A percentile compares a stretch with the other conserved stretches of the same genome.
Evolutionary conservation across 202 grass and related monocot species (phyloP).

Genomic region (Eragrostis tef): DNA sequence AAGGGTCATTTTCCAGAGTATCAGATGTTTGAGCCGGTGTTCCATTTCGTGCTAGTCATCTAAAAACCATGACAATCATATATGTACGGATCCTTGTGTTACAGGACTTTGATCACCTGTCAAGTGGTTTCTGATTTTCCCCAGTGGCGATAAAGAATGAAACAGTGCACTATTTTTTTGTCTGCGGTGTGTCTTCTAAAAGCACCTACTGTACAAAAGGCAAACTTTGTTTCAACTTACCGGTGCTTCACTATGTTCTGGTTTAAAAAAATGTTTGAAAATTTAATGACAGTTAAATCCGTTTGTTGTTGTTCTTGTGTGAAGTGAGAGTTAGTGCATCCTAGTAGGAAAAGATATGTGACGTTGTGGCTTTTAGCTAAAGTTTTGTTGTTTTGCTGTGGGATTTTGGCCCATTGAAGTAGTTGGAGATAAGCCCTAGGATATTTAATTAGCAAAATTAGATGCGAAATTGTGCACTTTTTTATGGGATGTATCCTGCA

Average conservation of each 20-base stretch:
- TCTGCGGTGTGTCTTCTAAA: background rate
- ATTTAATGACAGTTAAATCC: background rate
- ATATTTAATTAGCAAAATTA: background rate
- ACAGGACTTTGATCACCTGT: background rate
- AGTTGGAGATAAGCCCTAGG: background rate
- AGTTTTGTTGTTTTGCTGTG: background rate
- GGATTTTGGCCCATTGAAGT: background rate
- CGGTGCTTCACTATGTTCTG: background rate
- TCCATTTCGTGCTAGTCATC: background rate
- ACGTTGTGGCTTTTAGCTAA: background rate
- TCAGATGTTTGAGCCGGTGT: background rate
- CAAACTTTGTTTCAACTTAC: no score
- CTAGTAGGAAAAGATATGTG: background rate
- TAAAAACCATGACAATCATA: background rate
- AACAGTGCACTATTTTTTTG: background rate
- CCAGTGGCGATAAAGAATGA: slow-evolving; percentile 2
- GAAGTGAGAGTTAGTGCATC: background rate
- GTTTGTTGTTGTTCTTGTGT: background rate
- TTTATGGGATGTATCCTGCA: background rate
- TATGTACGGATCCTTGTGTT: background rate
- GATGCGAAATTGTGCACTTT: background rate
- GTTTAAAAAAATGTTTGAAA: background rate
- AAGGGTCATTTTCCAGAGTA: background rate
- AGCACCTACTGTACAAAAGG: background rate
- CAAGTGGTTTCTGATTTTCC: slow-evolving; percentile 7